Conservation (phyloP, 306 rosid genomes). For the Prinsepia uniflora region DNA sequence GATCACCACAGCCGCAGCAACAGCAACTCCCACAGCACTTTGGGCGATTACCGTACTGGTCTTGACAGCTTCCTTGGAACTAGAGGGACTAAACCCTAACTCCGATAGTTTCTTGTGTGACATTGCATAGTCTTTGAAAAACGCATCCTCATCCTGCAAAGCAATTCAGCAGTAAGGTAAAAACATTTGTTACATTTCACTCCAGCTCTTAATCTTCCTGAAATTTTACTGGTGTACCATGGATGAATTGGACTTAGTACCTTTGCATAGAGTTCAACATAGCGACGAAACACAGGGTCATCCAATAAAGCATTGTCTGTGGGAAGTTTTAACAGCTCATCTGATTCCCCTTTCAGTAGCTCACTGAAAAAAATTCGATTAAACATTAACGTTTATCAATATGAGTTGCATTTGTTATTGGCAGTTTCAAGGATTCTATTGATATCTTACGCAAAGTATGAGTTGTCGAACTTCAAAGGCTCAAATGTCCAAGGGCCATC, state of each 20-base stretch:
- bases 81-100: conserved; percentile 50
- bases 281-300: conserved; percentile 46
- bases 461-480: conserved; percentile 72
- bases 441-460: conserved; percentile 63
- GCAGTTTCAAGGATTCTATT: neutral
- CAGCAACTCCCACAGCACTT: conserved; percentile 40
- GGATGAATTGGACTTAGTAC: conserved; percentile 22
- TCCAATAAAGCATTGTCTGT: conserved; percentile 58
- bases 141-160: conserved; percentile 65
- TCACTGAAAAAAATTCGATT: conserved; percentile 38
- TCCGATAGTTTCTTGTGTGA: conserved; percentile 89
- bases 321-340: conserved; percentile 60
- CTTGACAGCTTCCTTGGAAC: conserved; percentile 13
- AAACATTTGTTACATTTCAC: neutral
- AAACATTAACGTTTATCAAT: neutral
- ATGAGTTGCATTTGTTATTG: neutral
- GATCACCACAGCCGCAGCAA: conserved; percentile 48
- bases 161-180: neutral
- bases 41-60: conserved; percentile 28
- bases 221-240: neutral
- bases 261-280: conserved; percentile 64
- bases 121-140: conserved; percentile 61
- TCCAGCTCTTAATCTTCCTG: neutral
- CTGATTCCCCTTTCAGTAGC: conserved; percentile 43
- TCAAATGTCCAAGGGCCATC: conserved; percentile 79